phyloP scores from a whole-genome alignment of 305 asterid genomes.

The Galium porrigens region DNA sequence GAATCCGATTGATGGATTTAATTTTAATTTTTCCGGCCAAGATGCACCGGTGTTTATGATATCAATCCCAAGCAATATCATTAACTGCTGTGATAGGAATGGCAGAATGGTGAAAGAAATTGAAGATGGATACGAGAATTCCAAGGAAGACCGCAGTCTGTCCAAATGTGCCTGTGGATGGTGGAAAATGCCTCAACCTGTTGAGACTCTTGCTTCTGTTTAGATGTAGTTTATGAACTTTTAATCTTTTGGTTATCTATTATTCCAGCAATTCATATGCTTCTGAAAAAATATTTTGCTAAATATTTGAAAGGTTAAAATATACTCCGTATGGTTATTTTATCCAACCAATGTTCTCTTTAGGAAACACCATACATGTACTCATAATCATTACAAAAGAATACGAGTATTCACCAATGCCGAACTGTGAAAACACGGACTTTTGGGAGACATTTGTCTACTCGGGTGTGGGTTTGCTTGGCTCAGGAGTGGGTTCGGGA shows the following conservation, averaged over 20 bases:
- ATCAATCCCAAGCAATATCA: no score
- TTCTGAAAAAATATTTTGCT: no score
- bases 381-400: neutral
- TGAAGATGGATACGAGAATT: no score
- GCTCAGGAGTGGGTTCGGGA: neutral
- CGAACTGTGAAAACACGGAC: slow-evolving; percentile 2
- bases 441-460: neutral
- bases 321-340: no score
- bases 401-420: slow-evolving; percentile 1
- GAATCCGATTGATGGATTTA: no score
- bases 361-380: neutral
- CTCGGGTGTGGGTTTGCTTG: no score
- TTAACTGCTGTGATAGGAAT: neutral
- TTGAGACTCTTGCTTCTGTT: no score
- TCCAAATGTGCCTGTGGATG: neutral
- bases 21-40: neutral
- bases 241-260: no score
- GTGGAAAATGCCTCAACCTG: neutral
- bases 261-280: no score
- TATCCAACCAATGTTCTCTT: neutral
- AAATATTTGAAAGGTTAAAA: no score
- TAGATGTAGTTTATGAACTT: neutral
- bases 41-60: neutral
- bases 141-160: no score
- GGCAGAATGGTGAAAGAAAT: no score